A percentile compares a stretch with the other conserved stretches of the same genome.
phyloP scores from a whole-genome alignment of 78 protist species.

The Diacronema lutheri region DNA sequence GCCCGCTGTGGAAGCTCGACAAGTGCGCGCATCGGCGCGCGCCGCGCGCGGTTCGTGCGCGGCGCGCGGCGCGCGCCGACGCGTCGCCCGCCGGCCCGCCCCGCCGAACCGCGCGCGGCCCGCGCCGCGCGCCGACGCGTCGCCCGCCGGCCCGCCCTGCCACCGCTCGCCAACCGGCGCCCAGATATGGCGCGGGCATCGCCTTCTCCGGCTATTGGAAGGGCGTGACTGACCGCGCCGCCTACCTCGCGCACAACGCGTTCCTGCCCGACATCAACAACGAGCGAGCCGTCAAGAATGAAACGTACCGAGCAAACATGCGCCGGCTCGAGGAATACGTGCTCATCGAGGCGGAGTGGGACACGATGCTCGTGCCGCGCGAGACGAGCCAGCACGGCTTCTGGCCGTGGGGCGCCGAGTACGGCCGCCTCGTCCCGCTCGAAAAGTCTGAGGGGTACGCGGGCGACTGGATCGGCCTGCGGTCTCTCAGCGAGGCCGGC shows the following conservation, averaged over 20 bases:
- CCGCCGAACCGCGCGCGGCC: too few relatives aligned
- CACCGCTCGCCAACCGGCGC: too few relatives aligned
- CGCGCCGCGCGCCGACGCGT: too few relatives aligned
- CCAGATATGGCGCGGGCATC: not conserved
- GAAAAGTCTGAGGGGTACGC: not conserved
- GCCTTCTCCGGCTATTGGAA: not conserved
- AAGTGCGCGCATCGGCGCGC: too few relatives aligned
- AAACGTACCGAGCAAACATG: slow-evolving; percentile 31
- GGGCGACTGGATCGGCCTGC: not conserved
- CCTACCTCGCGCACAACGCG: slow-evolving; percentile 35
- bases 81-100: too few relatives aligned
- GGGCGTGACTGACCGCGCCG: not conserved
- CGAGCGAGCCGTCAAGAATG: slow-evolving; percentile 45
- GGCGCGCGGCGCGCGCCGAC: too few relatives aligned
- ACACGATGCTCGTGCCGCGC: not conserved
- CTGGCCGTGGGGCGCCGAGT: not conserved
- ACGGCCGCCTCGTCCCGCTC: not conserved
- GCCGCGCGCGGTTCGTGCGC: too few relatives aligned
- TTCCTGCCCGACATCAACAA: slow-evolving; percentile 69
- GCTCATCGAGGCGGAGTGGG: not conserved
- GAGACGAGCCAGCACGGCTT: not conserved
- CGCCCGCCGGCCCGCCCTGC: too few relatives aligned
- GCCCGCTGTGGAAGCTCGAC: not conserved
- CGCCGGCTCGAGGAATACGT: not conserved
- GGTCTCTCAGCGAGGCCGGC: not conserved